phyloP scores from a whole-genome alignment of 768 basidiomycete species.

The Mycena albidolilacea region DNA sequence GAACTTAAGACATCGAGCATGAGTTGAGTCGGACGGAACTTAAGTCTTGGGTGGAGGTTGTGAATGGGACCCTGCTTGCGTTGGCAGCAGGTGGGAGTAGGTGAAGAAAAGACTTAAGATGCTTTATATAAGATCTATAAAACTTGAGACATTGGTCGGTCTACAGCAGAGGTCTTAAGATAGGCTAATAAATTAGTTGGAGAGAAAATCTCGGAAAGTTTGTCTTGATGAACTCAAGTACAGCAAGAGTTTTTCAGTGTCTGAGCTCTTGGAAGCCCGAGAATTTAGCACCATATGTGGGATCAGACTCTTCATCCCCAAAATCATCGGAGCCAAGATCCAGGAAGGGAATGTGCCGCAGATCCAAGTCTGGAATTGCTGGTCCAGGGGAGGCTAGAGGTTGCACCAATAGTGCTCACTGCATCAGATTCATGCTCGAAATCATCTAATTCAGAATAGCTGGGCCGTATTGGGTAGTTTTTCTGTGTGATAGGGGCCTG shows the following conservation, averaged over 20 bases:
- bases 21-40: too few species aligned
- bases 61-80: too few species aligned
- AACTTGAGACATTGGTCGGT: too few species aligned
- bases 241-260: background rate
- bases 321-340: constrained; percentile 1
- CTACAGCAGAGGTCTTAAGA: too few species aligned
- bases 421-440: constrained; percentile 7
- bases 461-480: background rate
- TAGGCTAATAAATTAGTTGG: too few species aligned
- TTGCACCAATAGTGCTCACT: constrained; percentile 13
- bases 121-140: too few species aligned
- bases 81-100: too few species aligned
- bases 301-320: constrained; percentile 2
- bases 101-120: too few species aligned
- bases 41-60: too few species aligned
- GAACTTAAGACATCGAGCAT: too few species aligned
- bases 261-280: background rate
- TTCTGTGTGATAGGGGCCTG: too few species aligned
- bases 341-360: background rate
- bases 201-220: background rate
- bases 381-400: constrained; percentile 14
- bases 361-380: background rate
- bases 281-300: background rate
- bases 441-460: background rate
- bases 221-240: constrained; percentile 9